Evolutionary conservation across 257 asterid genomes (phyloP).

Genomic region (Leonotis leonurus): DNA sequence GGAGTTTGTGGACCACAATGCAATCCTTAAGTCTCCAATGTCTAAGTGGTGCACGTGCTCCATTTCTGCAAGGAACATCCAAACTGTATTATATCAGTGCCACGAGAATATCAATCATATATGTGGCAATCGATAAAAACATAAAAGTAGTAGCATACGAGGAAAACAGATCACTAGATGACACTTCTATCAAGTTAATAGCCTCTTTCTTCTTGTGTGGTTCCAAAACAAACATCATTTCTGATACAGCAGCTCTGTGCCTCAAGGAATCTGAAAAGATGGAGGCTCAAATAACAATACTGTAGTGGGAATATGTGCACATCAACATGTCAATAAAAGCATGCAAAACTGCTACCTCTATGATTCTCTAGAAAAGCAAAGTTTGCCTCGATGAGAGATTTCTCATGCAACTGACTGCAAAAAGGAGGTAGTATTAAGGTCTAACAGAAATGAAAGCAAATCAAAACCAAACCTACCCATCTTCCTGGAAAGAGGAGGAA

Average conservation of each 20-base stretch:
- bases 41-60: constrained; percentile 31
- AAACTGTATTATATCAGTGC: constrained; percentile 9
- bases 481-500: neutral
- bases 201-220: constrained; percentile 76
- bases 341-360: constrained; percentile 42
- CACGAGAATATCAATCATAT: neutral
- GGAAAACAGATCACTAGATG: constrained; percentile 40
- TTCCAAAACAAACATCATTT: constrained; percentile 69
- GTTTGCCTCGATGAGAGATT: constrained; percentile 77
- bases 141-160: constrained; percentile 42
- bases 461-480: neutral
- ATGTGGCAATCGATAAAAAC: neutral
- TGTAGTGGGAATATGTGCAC: neutral
- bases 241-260: constrained; percentile 92
- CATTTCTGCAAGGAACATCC: constrained; percentile 40
- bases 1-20: constrained; percentile 58
- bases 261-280: constrained; percentile 60
- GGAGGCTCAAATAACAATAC: neutral
- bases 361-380: constrained; percentile 62
- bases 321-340: neutral
- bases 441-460: neutral
- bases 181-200: constrained; percentile 65
- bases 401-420: constrained; percentile 73
- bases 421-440: constrained; percentile 13
- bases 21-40: constrained; percentile 69